Base-by-base conservation (phyloP, 495 filamentous ascomycete species). In the Tuber calosporum region DNA sequence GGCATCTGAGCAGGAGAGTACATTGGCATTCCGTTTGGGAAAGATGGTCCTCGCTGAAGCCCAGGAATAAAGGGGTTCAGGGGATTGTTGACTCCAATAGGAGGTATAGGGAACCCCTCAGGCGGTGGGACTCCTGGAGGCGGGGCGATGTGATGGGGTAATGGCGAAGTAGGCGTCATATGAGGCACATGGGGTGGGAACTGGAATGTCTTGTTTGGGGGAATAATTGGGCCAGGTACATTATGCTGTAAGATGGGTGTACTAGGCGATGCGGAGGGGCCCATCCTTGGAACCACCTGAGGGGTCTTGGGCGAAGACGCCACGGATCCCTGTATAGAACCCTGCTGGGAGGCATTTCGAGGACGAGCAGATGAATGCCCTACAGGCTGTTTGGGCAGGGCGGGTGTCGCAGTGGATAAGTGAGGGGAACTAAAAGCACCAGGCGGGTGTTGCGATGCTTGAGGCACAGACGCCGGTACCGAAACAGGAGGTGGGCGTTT, bases 271-370 rank as follows among this genome's bases (percentile, higher is more conserved):
- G 86, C 86, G 62, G 89, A 88, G 70, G 90, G 89, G 80, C 89
- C 90, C 19, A 87, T 82, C 45, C 82, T 85, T 76, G 75, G 85
- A 79, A 81, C 86, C 81, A 78, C 85, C 82, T 83, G 87, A 30
- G 84, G 85, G 48, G 84, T 89, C 82, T 87, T 91, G 66, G 88
- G 91, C 69, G 91, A 91, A 13, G 88, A 91, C 62, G 83, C 86
- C 80, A 87, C 88, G 36, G 91, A 91, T 67, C 88, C 92, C 81
- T 97, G 93, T 69, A 88, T 89, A 26, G 91, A 91, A 41, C 88
- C 92, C 82, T 97, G 93, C 71, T 94, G 92, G 20, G 94, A 97
- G 37, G 87, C 79, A 72, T 93, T 92, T 26, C 93, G 89, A 43
- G 87, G 85, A 67, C 91, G 90, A 73, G 87, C 89, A 20, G 93